Evolutionary conservation across 2,329 filamentous ascomycete species (phyloP), one percentile per base, ranked within the genome.

Genomic region (Trichophyton verrucosum): DNA sequence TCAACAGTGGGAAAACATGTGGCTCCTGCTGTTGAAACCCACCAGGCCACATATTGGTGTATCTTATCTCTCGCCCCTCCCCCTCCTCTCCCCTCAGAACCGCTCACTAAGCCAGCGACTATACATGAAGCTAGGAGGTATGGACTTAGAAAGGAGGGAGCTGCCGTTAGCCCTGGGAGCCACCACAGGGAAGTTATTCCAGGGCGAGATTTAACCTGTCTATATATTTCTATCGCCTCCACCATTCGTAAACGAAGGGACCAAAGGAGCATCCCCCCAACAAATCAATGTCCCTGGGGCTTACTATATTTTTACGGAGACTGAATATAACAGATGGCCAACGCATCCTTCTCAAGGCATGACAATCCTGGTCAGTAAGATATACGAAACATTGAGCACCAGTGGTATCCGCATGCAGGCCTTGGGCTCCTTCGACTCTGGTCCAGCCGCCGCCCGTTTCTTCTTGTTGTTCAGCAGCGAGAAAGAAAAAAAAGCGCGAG

Each of bases 391-490:
- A 55, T 5, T 17, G 27, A 55, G 51, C 51, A 55, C 51, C 51
- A 55, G 51, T 55, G 51, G 51, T 55, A 55, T 55, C 51, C 51
- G 51, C 51, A 55, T 55, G 51, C 51, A 55, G 33, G 51, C 51
- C 30, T 49, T 36, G 49, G 24, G 49, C 49, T 55, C 33, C 13
- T 3, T 55, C 20, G 15, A 30, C n/a, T 27, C 51, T 55, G 24
- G 51, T 17, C 51, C 27, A 36, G 51, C 33, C 51, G 4, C 51
- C 30, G 51, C 30, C 51, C 15, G 27, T 55, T 55, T 55, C 17
- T 55, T 55, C 11, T 7, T 55, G 8, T 15, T 44, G 15, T n/a
- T n/a, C n/a, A n/a, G n/a, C n/a, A 44, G 33, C 8, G 33, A 38
- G 33, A 36, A 8, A 36, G 33, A 9, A 38, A 15, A 27, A 51